Evolutionary conservation across 345 rosid species (phyloP).

Genomic region (Dovyalis caffra): DNA sequence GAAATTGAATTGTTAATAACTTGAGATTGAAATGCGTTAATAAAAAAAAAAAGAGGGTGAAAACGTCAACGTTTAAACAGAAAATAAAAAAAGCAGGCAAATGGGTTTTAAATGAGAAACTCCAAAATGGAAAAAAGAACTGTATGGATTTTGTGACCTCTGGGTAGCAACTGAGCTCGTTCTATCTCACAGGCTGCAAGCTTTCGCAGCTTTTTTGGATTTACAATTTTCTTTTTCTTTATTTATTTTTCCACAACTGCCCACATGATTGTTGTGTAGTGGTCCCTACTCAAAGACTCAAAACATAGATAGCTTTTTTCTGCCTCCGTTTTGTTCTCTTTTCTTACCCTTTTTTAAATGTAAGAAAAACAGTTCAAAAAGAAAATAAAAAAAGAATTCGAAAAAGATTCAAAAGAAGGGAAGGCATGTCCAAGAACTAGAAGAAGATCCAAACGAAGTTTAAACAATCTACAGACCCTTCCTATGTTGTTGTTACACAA

Average conservation of each 20-base stretch:
- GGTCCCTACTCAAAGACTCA: conserved; percentile 11
- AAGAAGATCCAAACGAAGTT: conserved; percentile 1
- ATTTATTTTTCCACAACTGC: background rate
- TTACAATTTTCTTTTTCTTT: background rate
- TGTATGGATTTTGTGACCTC: too few species aligned
- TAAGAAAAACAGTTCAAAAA: background rate
- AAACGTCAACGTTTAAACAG: too few species aligned
- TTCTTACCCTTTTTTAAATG: conserved; percentile 3
- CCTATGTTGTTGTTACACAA: background rate
- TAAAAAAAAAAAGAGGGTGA: too few species aligned
- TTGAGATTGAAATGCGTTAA: too few species aligned
- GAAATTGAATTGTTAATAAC: too few species aligned
- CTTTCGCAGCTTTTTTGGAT: background rate
- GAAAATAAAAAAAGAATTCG: background rate
- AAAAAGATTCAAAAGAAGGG: conserved; percentile 5
- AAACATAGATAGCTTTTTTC: conserved; percentile 4
- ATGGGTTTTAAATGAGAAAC: background rate
- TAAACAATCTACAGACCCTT: background rate
- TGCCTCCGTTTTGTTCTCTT: conserved; percentile 15
- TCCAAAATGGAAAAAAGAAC: background rate
- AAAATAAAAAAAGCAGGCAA: background rate
- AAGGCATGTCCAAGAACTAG: background rate
- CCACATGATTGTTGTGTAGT: conserved; percentile 35
- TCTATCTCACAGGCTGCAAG: too few species aligned
- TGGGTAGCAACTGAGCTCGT: too few species aligned